A percentile compares a stretch with the other conserved stretches of the same genome.
phyloP scores from a whole-genome alignment of 345 rosid genomes.

The Sonneratia alba region DNA sequence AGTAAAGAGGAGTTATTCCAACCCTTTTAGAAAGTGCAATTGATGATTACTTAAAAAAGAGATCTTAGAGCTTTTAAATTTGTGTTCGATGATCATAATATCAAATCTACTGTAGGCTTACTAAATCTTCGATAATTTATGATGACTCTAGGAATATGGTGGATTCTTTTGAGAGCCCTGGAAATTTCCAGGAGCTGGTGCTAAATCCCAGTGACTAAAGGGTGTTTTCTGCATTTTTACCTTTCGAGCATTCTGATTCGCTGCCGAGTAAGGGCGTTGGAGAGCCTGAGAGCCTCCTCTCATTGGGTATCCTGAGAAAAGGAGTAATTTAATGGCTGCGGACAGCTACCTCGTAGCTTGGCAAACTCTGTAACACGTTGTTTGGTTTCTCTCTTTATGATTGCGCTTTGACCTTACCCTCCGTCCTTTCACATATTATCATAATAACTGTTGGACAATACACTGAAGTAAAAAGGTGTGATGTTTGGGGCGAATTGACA shows the following conservation, averaged over 20 bases:
- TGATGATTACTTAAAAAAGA: too few relatives aligned
- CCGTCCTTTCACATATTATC: not conserved
- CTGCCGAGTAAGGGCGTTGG: not conserved
- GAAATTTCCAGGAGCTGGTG: not conserved
- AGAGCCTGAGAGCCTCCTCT: not conserved
- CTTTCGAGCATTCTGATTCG: not conserved
- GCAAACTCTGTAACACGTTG: not conserved
- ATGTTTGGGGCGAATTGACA: too few relatives aligned
- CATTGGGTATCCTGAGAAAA: not conserved
- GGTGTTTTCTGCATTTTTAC: constrained; percentile 13
- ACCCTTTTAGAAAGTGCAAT: too few relatives aligned
- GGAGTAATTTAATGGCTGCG: not conserved
- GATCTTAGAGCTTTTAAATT: too few relatives aligned
- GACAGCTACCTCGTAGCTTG: not conserved
- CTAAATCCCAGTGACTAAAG: constrained; percentile 12
- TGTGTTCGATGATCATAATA: too few relatives aligned
- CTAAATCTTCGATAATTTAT: too few relatives aligned
- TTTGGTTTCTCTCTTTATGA: not conserved
- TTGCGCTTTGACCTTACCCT: not conserved
- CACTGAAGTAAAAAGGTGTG: not conserved
- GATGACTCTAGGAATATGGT: too few relatives aligned
- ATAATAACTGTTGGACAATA: not conserved
- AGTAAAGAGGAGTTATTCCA: too few relatives aligned
- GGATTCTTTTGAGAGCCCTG: not conserved
- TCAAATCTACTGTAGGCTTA: too few relatives aligned